Percentiles rank a stretch among this genome's conserved stretches.
Evolutionary conservation across 805 yeast genomes (phyloP).

Genomic region (Blastobotrys attinorum): DNA sequence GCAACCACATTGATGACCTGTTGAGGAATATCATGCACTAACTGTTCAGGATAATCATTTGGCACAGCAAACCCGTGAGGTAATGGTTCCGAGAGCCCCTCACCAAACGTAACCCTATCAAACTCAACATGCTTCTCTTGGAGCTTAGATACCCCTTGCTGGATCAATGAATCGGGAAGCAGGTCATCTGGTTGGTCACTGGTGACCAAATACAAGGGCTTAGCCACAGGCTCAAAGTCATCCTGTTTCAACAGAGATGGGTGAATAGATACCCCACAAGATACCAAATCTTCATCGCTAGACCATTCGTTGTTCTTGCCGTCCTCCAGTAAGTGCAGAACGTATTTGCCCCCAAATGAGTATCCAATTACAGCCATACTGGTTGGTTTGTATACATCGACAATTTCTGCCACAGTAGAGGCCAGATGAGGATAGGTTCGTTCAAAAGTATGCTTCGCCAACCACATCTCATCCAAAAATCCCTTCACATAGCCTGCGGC

Average conservation of each 20-base stretch:
- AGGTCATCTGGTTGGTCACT: conserved; percentile 20
- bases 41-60: conserved; percentile 31
- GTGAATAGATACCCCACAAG: conserved; percentile 24
- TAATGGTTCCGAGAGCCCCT: conserved; percentile 22
- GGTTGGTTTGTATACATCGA: conserved; percentile 22
- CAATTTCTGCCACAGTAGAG: conserved; percentile 22
- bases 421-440: conserved; percentile 22
- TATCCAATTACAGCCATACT: conserved; percentile 26
- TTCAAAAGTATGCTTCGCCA: conserved; percentile 28
- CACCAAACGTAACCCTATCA: conserved; percentile 13
- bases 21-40: conserved; percentile 28
- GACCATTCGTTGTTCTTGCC: conserved; percentile 15
- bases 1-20: conserved; percentile 14
- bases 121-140: conserved; percentile 12
- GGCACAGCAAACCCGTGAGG: conserved; percentile 38
- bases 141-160: conserved; percentile 14
- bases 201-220: conserved; percentile 24
- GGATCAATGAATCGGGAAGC: conserved; percentile 18
- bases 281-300: conserved; percentile 20
- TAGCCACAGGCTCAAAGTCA: conserved; percentile 22
- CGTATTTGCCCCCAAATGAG: conserved; percentile 29
- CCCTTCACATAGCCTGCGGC: conserved; percentile 24
- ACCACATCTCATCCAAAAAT: conserved; percentile 30
- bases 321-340: conserved; percentile 22
- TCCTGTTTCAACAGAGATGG: conserved; percentile 24